phyloP scores from a whole-genome alignment of 2,329 filamentous ascomycete species.

The Aspergillus eucalypticola region DNA sequence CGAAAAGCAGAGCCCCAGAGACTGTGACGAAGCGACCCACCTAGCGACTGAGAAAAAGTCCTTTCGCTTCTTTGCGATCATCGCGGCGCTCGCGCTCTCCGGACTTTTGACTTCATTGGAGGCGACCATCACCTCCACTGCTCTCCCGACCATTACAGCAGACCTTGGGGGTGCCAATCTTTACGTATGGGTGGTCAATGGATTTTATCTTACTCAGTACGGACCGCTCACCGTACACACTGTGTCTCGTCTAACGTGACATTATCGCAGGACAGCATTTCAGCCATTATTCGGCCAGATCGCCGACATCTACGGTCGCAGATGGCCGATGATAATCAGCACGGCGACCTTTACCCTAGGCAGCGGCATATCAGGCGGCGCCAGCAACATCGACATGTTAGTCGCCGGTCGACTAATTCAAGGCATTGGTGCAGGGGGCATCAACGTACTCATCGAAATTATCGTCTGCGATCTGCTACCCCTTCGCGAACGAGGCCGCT shows the following conservation, averaged over 20 bases:
- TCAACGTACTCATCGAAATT: constrained; percentile 45
- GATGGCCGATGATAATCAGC: constrained; percentile 43
- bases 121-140: constrained; percentile 43
- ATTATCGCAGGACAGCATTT: background rate
- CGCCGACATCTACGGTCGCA: constrained; percentile 57
- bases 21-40: background rate
- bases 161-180: constrained; percentile 31
- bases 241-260: background rate
- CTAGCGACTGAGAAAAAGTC: background rate
- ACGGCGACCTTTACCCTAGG: constrained; percentile 54
- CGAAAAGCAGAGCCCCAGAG: too few relatives aligned
- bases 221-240: background rate
- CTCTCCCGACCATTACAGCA: constrained; percentile 41
- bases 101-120: constrained; percentile 32
- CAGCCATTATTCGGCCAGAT: constrained; percentile 56
- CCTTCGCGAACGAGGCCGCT: constrained; percentile 36
- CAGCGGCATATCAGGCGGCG: constrained; percentile 54
- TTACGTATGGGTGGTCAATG: background rate
- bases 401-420: constrained; percentile 59
- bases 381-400: constrained; percentile 48
- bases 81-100: background rate
- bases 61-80: background rate
- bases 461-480: constrained; percentile 51
- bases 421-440: constrained; percentile 53
- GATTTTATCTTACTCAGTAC: background rate